A percentile compares a stretch with the other conserved stretches of the same genome.
phyloP scores from a whole-genome alignment of 257 asterid genomes.

The Penstemon eatonii region DNA sequence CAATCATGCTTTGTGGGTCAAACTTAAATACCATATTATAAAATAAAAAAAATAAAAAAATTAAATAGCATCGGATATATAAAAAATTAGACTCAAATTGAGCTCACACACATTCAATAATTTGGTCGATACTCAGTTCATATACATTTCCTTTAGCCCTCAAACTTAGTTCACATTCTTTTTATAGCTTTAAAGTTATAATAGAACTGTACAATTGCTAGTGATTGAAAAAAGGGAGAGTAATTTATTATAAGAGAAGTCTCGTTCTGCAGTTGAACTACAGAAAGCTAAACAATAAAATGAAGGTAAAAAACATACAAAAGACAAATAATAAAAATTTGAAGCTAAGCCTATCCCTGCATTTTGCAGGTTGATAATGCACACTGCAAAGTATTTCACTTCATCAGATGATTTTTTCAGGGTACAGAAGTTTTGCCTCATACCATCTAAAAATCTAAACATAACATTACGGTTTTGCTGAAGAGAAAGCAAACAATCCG shows the following conservation, averaged over 20 bases:
- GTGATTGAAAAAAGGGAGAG: too few species aligned
- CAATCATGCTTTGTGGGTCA: too few species aligned
- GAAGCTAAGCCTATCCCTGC: constrained; percentile 21
- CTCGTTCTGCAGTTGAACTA: background rate
- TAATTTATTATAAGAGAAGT: constrained; percentile 29
- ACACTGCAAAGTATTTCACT: constrained; percentile 27
- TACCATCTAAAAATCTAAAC: background rate
- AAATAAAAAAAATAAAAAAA: too few species aligned
- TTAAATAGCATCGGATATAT: too few species aligned
- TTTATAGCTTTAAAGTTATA: too few species aligned
- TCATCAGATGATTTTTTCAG: constrained; percentile 18
- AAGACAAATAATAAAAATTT: constrained; percentile 4
- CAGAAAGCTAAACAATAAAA: constrained; percentile 21
- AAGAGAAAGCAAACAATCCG: background rate
- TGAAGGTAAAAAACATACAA: constrained; percentile 25
- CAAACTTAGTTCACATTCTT: too few species aligned
- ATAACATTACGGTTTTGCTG: constrained; percentile 12
- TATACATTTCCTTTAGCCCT: too few species aligned
- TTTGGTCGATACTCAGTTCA: too few species aligned
- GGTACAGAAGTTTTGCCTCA: constrained; percentile 6
- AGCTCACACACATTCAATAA: too few species aligned
- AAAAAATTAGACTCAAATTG: too few species aligned
- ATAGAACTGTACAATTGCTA: too few species aligned
- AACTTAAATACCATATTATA: too few species aligned
- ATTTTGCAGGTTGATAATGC: constrained; percentile 29